Conservation (phyloP, 2,329 filamentous ascomycete species). For the Fusarium begoniae region DNA sequence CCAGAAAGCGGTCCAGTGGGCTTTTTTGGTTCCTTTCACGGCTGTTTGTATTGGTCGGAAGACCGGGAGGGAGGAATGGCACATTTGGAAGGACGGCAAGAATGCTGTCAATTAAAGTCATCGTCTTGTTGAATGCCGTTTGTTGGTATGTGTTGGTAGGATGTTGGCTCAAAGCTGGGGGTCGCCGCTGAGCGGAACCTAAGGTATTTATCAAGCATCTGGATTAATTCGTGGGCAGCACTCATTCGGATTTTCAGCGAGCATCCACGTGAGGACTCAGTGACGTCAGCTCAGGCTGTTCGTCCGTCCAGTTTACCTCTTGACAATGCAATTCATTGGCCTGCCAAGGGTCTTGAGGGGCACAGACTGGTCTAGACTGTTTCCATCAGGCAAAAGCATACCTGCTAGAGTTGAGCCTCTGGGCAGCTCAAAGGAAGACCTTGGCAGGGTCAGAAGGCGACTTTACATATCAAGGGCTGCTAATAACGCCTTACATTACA, state of each 20-base stretch:
- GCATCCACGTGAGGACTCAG: background rate
- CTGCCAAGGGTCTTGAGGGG: background rate
- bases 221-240: background rate
- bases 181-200: background rate
- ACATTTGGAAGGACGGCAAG: background rate
- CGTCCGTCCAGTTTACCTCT: background rate
- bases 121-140: background rate
- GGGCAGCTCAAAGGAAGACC: background rate
- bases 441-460: too few relatives aligned
- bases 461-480: too few relatives aligned
- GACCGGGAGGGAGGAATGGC: background rate
- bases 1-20: background rate
- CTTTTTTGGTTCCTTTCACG: background rate
- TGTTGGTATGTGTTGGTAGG: background rate
- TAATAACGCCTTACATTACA: too few relatives aligned
- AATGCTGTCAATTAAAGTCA: background rate
- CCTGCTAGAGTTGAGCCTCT: background rate
- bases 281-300: background rate
- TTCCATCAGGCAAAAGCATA: background rate
- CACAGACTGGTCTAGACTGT: background rate
- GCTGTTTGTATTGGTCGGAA: background rate
- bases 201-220: background rate
- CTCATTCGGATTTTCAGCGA: background rate
- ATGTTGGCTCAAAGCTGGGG: background rate
- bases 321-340: background rate